These are phyloP conservation scores for Asterochloris erici DNA, from an alignment of 139 green algal species.

Conservation along the genomic window DNA sequence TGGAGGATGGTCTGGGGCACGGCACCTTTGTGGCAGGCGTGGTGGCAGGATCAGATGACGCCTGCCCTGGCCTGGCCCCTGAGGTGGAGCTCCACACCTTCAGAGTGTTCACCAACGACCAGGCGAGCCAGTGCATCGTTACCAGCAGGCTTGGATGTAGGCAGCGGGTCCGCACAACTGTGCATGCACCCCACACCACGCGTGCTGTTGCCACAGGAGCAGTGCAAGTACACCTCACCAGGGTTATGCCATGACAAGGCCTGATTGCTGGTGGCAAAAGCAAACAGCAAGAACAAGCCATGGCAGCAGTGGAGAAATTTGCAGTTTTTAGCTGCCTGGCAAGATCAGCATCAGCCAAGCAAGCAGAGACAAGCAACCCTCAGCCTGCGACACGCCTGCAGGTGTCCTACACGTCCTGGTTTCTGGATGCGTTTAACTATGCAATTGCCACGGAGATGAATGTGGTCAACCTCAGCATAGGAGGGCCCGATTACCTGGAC, in stretches of 20 bases:
- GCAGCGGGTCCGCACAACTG: background rate
- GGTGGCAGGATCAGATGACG: constrained; percentile 66
- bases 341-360: too few species aligned
- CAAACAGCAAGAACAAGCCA: background rate
- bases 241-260: background rate
- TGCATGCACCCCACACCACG: background rate
- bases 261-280: background rate
- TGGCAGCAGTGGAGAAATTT: background rate
- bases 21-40: constrained; percentile 98
- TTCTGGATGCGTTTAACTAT: constrained; percentile 99
- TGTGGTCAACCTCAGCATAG: constrained; percentile 97
- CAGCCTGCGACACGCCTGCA: constrained; percentile 16
- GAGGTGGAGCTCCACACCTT: constrained; percentile 95
- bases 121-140: constrained; percentile 37
- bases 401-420: constrained; percentile 99
- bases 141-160: background rate
- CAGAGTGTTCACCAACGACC: constrained; percentile 90
- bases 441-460: constrained; percentile 85
- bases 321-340: background rate
- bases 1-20: constrained; percentile 94
- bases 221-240: background rate
- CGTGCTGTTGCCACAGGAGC: too few species aligned
- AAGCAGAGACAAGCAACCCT: background rate
- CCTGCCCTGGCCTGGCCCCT: constrained; percentile 90
- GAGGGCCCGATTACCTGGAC: constrained; percentile 96